phyloP scores from a whole-genome alignment of 2,329 filamentous ascomycete species.

The Balansia obtecta region DNA sequence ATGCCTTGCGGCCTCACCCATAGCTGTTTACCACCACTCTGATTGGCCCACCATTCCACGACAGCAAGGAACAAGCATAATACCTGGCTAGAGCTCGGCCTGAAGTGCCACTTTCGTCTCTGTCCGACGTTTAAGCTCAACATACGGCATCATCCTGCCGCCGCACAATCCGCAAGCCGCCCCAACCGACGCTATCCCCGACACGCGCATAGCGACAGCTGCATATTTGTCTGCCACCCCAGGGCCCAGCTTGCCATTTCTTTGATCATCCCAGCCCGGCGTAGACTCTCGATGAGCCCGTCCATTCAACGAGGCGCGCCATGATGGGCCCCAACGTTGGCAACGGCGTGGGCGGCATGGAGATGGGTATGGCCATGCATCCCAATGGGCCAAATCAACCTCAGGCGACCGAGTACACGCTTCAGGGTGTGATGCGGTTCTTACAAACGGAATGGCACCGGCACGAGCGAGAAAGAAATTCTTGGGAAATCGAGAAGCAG shows the following conservation, averaged over 20 bases:
- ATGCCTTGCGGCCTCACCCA: conserved; percentile 26
- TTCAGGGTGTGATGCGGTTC: conserved; percentile 90
- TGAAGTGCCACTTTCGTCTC: not conserved
- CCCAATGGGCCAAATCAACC: conserved; percentile 36
- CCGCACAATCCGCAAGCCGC: not conserved
- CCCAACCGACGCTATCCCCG: not conserved
- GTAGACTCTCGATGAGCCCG: conserved; percentile 25
- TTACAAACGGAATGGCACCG: conserved; percentile 98
- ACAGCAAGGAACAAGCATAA: conserved; percentile 7
- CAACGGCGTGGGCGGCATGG: conserved; percentile 34
- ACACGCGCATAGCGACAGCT: not conserved
- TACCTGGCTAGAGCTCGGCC: conserved; percentile 13
- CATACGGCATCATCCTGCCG: not conserved
- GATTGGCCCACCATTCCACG: conserved; percentile 17
- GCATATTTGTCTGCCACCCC: not conserved
- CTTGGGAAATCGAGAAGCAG: conserved; percentile 97
- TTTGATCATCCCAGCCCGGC: conserved; percentile 11
- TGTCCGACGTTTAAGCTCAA: not conserved
- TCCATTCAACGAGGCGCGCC: conserved; percentile 23
- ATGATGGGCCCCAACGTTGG: conserved; percentile 31
- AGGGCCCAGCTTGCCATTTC: conserved; percentile 9
- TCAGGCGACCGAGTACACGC: conserved; percentile 48
- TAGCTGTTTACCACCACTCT: conserved; percentile 5
- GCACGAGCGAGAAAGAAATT: conserved; percentile 92
- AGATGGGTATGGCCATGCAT: conserved; percentile 34